Conservation (phyloP, 768 basidiomycete species). For the Pilatotrama ljubarskyi region DNA sequence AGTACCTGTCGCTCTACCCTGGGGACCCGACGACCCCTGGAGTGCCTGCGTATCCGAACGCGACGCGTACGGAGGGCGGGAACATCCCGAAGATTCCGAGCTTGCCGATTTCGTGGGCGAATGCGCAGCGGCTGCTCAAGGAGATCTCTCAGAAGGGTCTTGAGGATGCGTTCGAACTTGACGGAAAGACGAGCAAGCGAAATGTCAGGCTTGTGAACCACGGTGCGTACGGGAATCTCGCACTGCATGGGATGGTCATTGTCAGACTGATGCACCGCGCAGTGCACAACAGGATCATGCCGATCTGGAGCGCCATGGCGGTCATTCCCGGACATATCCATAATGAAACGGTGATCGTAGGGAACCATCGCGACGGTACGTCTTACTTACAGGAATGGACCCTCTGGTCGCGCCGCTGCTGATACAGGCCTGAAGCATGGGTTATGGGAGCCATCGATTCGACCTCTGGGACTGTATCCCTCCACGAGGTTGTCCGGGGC, state of each 20-base stretch:
- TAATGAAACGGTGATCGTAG: constrained; percentile 84
- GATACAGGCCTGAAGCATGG: constrained; percentile 39
- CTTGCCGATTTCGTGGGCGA: constrained; percentile 84
- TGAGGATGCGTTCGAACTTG: constrained; percentile 44
- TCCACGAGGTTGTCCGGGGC: constrained; percentile 76
- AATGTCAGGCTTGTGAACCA: constrained; percentile 59
- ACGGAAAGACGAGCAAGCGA: constrained; percentile 48
- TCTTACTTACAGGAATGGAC: neutral
- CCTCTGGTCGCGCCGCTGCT: neutral
- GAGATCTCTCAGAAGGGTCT: constrained; percentile 44
- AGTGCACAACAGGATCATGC: constrained; percentile 80
- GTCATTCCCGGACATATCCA: constrained; percentile 79
- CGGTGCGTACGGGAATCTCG: constrained; percentile 49
- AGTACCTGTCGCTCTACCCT: constrained; percentile 57
- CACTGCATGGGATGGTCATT: constrained; percentile 43
- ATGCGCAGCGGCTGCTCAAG: constrained; percentile 61
- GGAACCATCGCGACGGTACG: constrained; percentile 84
- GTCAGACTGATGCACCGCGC: constrained; percentile 25
- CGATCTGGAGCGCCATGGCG: constrained; percentile 89
- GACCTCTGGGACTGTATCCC: constrained; percentile 73
- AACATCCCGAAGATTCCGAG: constrained; percentile 80
- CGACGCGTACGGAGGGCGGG: constrained; percentile 57
- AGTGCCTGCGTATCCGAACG: constrained; percentile 81
- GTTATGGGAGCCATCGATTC: constrained; percentile 85
- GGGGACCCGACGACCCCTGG: constrained; percentile 87